Percentiles rank a stretch among this genome's conserved stretches.
Evolutionary conservation across 441 rosid genomes (phyloP).

Genomic region (Gossypium schwendimanii): DNA sequence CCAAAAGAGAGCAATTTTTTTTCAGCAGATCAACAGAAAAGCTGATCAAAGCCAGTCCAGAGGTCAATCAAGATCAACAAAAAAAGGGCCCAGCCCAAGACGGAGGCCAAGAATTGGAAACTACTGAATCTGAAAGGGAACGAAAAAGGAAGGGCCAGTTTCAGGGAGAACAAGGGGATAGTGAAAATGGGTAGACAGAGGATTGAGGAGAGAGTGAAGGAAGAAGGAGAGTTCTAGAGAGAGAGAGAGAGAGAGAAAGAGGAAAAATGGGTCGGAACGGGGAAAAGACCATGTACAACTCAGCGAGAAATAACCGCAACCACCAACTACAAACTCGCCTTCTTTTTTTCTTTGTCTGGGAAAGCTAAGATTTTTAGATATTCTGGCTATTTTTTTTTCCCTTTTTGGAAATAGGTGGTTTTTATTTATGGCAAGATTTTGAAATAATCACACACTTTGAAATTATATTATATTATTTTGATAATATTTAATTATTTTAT

Average conservation of each 20-base stretch:
- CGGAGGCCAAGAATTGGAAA: background rate
- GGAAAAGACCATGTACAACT: background rate
- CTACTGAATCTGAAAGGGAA: background rate
- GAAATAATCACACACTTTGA: background rate
- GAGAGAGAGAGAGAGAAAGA: background rate
- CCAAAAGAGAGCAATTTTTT: background rate
- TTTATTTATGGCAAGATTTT: background rate
- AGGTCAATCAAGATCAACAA: background rate
- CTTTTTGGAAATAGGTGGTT: background rate
- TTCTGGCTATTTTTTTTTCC: background rate
- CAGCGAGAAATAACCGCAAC: slow-evolving; percentile 36
- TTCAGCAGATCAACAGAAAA: slow-evolving; percentile 31
- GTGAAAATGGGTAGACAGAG: slow-evolving; percentile 11
- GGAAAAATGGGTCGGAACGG: background rate
- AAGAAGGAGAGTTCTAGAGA: background rate
- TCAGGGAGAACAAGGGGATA: background rate
- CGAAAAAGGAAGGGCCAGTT: background rate
- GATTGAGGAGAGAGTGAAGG: background rate
- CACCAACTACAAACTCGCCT: slow-evolving; percentile 28
- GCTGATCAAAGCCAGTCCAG: slow-evolving; percentile 7
- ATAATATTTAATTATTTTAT: too few species aligned
- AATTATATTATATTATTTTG: too few species aligned
- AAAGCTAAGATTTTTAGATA: background rate
- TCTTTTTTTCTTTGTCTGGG: background rate
- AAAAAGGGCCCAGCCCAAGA: background rate